Conservation (phyloP, 1,284 basidiomycete species). For the Anthracocystis walkeri region DNA sequence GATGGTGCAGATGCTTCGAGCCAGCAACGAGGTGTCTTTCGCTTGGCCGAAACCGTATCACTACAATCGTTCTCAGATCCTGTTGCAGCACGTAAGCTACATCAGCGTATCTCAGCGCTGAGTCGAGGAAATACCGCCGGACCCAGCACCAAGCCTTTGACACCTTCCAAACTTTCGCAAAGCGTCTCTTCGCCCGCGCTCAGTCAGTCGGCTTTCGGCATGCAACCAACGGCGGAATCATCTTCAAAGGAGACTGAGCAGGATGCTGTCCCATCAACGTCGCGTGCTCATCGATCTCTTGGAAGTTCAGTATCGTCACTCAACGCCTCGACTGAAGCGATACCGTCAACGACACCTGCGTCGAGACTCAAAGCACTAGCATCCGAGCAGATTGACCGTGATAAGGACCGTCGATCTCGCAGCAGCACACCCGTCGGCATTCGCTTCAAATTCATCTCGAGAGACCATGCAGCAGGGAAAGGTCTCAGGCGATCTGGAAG, state of each 20-base stretch:
- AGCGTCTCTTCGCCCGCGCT: slow-evolving; percentile 39
- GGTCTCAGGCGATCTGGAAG: slow-evolving; percentile 35
- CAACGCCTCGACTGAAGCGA: slow-evolving; percentile 18
- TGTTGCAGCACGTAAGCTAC: slow-evolving; percentile 37
- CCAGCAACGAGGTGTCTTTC: slow-evolving; percentile 55
- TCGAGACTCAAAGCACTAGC: slow-evolving; percentile 43
- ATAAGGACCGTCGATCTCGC: slow-evolving; percentile 34
- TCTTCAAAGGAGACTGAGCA: neutral
- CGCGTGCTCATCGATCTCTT: slow-evolving; percentile 24
- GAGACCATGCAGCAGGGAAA: slow-evolving; percentile 20
- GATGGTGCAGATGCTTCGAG: neutral
- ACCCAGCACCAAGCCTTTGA: slow-evolving; percentile 30
- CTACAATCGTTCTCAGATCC: slow-evolving; percentile 52
- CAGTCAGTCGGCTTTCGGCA: slow-evolving; percentile 6
- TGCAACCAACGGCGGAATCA: neutral
- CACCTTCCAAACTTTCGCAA: slow-evolving; percentile 40
- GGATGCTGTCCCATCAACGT: neutral
- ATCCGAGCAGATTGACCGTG: slow-evolving; percentile 46
- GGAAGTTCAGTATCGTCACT: slow-evolving; percentile 33
- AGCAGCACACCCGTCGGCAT: slow-evolving; percentile 38
- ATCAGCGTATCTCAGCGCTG: slow-evolving; percentile 48
- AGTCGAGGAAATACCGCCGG: slow-evolving; percentile 16
- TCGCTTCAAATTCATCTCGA: slow-evolving; percentile 46
- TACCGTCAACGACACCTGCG: slow-evolving; percentile 16
- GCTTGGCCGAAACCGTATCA: slow-evolving; percentile 61